These are phyloP conservation scores for Croton setiger DNA, from an alignment of 441 rosid species.

Conservation along the genomic window DNA sequence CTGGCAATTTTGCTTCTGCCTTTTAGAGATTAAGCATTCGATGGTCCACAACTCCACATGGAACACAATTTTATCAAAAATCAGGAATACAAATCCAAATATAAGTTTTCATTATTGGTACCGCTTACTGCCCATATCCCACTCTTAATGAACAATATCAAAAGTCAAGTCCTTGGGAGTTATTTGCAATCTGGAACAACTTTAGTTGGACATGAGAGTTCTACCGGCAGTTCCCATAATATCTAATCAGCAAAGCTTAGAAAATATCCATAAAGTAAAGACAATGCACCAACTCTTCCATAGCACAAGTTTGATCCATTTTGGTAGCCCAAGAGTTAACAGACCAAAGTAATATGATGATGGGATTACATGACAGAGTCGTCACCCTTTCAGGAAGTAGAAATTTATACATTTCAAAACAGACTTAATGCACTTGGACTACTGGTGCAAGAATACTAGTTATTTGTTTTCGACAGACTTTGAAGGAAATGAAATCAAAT, in stretches of 20 bases:
- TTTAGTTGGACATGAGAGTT: neutral
- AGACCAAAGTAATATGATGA: neutral
- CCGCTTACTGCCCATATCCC: neutral
- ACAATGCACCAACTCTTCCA: neutral
- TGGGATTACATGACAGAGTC: neutral
- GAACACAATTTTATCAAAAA: neutral
- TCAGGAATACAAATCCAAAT: neutral
- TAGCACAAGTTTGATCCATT: neutral
- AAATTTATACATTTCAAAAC: neutral
- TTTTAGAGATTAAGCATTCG: neutral
- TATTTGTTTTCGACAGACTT: neutral
- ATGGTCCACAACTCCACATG: slow-evolving; percentile 1
- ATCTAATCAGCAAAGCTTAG: neutral
- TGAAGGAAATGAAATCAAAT: neutral
- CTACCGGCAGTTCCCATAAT: neutral
- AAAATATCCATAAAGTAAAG: neutral
- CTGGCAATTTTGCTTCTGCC: neutral
- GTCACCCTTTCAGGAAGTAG: neutral
- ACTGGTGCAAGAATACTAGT: neutral
- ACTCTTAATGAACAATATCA: neutral
- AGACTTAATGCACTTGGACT: neutral
- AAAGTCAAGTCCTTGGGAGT: neutral
- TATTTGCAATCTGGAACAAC: slow-evolving; percentile 1
- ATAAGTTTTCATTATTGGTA: neutral
- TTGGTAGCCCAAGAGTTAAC: neutral